Base-by-base conservation (phyloP, 2,329 filamentous ascomycete species). In the Colletotrichum salicis region DNA sequence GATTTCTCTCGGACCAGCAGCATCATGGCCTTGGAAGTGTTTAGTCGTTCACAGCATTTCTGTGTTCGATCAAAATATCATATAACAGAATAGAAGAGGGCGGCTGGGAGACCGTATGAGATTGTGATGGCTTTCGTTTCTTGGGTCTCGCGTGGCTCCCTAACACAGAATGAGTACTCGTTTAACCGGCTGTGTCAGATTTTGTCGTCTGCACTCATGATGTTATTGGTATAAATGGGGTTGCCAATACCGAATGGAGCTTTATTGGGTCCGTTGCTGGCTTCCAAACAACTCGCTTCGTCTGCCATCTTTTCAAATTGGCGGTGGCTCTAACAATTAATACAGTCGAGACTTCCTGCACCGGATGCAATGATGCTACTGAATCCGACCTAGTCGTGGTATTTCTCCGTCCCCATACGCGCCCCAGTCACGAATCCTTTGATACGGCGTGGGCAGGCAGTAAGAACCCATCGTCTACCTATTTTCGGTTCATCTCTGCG, bases 241-340 rank as follows among this genome's bases (percentile, higher is more conserved):
- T 56, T 33, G 55, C 12, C 27, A 45, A 22, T 15, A 60, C 24
- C 13, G 48, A 52, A 55, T 8, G 45, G 29, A 52, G 22, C 29
- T 64, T 59, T 24, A 56, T 27, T 63, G 64, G 33, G 10, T 56
- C 65, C 59, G 48, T 37, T 12, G 27, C 45, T 15, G 29, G 57
- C 27, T 48, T 56, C 48, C 33, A 60, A 55, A 13, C 37, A 41
- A 19, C 22, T 29, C 54, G 19, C 12, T 19, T 54, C 24, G 31
- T 60, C 27, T 33, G 62, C 41, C 54, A 31, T 41, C 10, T 35
- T 33, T 51, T 24, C 29, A 33, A 11, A 48, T 54, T 12, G 66
- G 59, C 59, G 70, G 70, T 56, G 55, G 59, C 59, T 70, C 70
- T 61, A 60, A 70, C 59, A 70, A 70, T 60, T 48, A 41, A 19